Percentiles rank a stretch among this genome's conserved stretches.
phyloP scores from a whole-genome alignment of 2,329 filamentous ascomycete species.

The Aspergillus oerlinghausenensis region DNA sequence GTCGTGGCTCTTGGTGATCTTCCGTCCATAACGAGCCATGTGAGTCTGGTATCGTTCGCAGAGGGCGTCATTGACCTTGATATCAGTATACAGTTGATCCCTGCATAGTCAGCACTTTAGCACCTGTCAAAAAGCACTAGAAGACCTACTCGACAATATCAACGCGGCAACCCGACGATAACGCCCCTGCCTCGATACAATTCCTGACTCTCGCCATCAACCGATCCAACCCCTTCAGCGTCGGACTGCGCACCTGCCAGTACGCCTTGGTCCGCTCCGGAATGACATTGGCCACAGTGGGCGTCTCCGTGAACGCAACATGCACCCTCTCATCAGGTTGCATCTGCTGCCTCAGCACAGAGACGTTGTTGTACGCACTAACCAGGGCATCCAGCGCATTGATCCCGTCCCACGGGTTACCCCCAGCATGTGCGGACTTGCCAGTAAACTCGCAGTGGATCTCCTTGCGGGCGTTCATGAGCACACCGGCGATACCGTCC shows the following conservation, averaged over 20 bases:
- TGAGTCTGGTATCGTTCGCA: slow-evolving; percentile 43
- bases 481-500: slow-evolving; percentile 23
- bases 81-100: slow-evolving; percentile 40
- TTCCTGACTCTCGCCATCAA: slow-evolving; percentile 26
- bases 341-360: slow-evolving; percentile 54
- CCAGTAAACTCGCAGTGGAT: slow-evolving; percentile 44
- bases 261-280: slow-evolving; percentile 47
- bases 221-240: slow-evolving; percentile 35
- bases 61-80: slow-evolving; percentile 44
- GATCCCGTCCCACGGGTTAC: slow-evolving; percentile 55
- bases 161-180: slow-evolving; percentile 33
- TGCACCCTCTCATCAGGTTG: slow-evolving; percentile 51
- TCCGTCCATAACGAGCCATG: slow-evolving; percentile 40
- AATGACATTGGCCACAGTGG: slow-evolving; percentile 54
- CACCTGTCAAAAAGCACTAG: background rate
- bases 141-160: slow-evolving; percentile 27
- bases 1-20: slow-evolving; percentile 34
- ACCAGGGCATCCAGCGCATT: slow-evolving; percentile 58
- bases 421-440: slow-evolving; percentile 53
- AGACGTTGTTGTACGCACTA: slow-evolving; percentile 43
- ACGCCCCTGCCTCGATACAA: slow-evolving; percentile 33
- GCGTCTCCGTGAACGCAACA: slow-evolving; percentile 51
- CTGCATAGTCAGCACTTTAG: slow-evolving; percentile 5
- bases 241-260: slow-evolving; percentile 45
- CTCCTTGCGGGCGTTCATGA: slow-evolving; percentile 33